phyloP scores from a whole-genome alignment of 768 basidiomycete species.

The Rubroboletus satanas region DNA sequence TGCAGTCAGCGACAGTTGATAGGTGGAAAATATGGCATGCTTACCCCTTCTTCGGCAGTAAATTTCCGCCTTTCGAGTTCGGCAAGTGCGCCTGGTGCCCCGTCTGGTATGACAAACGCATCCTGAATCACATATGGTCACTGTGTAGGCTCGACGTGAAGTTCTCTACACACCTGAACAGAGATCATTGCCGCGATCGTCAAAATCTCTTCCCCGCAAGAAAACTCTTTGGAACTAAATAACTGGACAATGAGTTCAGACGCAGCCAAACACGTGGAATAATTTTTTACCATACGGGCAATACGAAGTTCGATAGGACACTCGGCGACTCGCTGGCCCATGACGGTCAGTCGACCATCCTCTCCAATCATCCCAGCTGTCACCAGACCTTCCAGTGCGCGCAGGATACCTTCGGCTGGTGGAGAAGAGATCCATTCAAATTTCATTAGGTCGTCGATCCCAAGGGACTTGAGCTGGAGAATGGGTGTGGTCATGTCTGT shows the following conservation, averaged over 20 bases:
- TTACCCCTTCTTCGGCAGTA: conserved; percentile 94
- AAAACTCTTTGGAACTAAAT: conserved; percentile 78
- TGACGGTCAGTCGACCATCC: conserved; percentile 68
- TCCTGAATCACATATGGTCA: conserved; percentile 48
- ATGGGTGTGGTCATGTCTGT: conserved; percentile 90
- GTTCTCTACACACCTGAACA: conserved; percentile 59
- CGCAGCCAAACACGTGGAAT: not conserved
- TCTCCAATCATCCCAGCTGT: conserved; percentile 81
- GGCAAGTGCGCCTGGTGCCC: conserved; percentile 77
- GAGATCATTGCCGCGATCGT: conserved; percentile 96
- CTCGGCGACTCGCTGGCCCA: conserved; percentile 88
- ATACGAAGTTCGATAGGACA: conserved; percentile 90
- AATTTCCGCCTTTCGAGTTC: conserved; percentile 95
- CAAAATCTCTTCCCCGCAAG: conserved; percentile 92
- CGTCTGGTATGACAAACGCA: conserved; percentile 84
- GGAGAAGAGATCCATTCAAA: conserved; percentile 95
- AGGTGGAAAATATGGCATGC: conserved; percentile 20
- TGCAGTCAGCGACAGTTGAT: not conserved
- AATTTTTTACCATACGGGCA: conserved; percentile 78
- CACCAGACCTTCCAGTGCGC: conserved; percentile 81
- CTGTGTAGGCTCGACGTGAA: not conserved
- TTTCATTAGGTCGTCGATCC: conserved; percentile 91
- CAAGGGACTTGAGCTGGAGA: conserved; percentile 89
- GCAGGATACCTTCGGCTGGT: conserved; percentile 77
- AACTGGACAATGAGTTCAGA: conserved; percentile 46